A percentile compares a stretch with the other conserved stretches of the same genome.
phyloP scores from a whole-genome alignment of 192 early-diverging fungal genomes.

The Ambispora gerdemannii region DNA sequence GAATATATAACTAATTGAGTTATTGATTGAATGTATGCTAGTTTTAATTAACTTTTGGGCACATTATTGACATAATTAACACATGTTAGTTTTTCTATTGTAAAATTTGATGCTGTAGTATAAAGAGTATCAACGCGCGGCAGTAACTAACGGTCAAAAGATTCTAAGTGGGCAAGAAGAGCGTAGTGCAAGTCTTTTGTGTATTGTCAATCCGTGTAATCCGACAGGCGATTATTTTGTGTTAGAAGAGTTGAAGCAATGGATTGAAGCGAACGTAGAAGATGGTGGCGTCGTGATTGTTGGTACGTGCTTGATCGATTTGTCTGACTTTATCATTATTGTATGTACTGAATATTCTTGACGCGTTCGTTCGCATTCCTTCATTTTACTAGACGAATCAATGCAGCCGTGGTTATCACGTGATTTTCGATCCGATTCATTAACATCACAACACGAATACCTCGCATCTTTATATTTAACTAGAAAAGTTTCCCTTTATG shows the following conservation, averaged over 20 bases:
- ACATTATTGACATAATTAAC: no score
- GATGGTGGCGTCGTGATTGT: constrained; percentile 79
- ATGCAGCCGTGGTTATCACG: constrained; percentile 93
- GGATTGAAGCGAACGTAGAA: constrained; percentile 72
- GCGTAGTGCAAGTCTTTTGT: constrained; percentile 66
- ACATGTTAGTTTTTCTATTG: no score
- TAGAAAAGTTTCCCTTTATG: constrained; percentile 71
- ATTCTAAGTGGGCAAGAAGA: constrained; percentile 57
- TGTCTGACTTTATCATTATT: not conserved
- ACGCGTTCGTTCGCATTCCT: not conserved
- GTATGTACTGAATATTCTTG: not conserved
- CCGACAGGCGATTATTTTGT: constrained; percentile 85
- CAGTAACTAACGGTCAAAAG: constrained; percentile 67
- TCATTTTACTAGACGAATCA: constrained; percentile 65
- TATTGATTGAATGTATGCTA: not conserved
- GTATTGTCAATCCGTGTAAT: constrained; percentile 91
- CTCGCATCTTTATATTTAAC: constrained; percentile 55
- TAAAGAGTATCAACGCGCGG: constrained; percentile 87
- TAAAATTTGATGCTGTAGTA: constrained; percentile 47
- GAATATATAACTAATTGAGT: not conserved
- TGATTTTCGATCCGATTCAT: constrained; percentile 77
- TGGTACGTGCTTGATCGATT: constrained; percentile 51
- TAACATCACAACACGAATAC: constrained; percentile 71
- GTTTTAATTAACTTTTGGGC: not conserved
- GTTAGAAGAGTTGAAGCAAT: constrained; percentile 68